A percentile compares a stretch with the other conserved stretches of the same genome.
These are phyloP conservation scores for Gnomoniopsis sp. DNA, from an alignment of 2,329 filamentous ascomycete species.

Conservation along the genomic window DNA sequence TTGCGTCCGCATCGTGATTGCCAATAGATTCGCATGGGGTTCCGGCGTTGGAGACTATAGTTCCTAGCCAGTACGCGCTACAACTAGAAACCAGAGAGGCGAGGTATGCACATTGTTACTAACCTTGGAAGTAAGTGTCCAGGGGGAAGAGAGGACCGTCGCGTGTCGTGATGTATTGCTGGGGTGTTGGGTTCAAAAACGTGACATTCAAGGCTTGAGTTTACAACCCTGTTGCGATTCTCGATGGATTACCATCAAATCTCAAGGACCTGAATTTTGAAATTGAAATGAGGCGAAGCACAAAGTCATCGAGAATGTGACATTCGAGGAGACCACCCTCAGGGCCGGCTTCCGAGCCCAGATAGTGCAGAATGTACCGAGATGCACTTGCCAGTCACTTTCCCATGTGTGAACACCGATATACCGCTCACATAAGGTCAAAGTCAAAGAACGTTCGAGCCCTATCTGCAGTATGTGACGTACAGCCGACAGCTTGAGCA, in stretches of 20 bases:
- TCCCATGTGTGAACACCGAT: too few species aligned
- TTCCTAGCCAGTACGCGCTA: background rate
- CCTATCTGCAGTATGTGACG: background rate
- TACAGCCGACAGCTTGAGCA: background rate
- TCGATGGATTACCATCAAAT: background rate
- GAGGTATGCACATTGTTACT: background rate
- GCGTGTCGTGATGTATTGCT: background rate
- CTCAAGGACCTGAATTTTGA: background rate
- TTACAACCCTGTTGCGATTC: background rate
- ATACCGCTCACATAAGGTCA: too few species aligned
- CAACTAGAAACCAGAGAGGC: background rate
- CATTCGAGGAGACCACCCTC: background rate
- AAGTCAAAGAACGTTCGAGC: too few species aligned
- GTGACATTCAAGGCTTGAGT: background rate
- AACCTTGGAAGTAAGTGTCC: background rate
- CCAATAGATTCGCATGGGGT: background rate
- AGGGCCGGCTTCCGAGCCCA: background rate
- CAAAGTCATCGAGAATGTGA: background rate
- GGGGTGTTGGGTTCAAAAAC: background rate
- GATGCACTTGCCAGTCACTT: too few species aligned
- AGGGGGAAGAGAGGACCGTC: background rate
- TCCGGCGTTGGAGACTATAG: background rate
- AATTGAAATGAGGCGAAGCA: background rate
- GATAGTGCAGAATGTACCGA: too few species aligned
- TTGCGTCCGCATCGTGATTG: background rate